phyloP scores from a whole-genome alignment of 2,329 filamentous ascomycete genomes.

The Beauveria asiatica region DNA sequence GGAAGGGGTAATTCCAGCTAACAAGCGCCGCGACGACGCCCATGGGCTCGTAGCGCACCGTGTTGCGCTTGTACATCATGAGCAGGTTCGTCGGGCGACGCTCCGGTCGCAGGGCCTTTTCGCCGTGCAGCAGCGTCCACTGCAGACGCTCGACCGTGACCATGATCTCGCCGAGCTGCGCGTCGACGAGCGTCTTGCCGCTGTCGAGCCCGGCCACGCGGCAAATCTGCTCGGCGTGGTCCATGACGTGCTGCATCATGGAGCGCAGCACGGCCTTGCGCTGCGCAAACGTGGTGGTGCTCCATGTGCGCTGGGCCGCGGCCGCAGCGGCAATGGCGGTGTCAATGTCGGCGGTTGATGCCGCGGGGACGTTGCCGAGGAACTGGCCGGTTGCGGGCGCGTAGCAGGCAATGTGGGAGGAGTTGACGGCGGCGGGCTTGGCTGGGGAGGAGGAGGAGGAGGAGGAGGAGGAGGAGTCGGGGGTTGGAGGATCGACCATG shows the following conservation, averaged over 20 bases:
- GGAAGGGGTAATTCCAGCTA: slow-evolving; percentile 96
- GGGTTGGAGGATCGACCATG: slow-evolving; percentile 51
- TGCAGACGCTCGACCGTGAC: slow-evolving; percentile 89
- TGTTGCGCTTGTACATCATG: slow-evolving; percentile 93
- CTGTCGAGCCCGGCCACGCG: slow-evolving; percentile 81
- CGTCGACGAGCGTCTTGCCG: slow-evolving; percentile 94
- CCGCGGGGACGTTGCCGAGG: slow-evolving; percentile 70
- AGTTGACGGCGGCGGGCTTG: slow-evolving; percentile 52
- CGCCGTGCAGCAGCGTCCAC: slow-evolving; percentile 89
- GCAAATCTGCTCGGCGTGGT: slow-evolving; percentile 83
- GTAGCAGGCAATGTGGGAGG: slow-evolving; percentile 70
- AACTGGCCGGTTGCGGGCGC: slow-evolving; percentile 82
- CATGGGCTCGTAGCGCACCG: slow-evolving; percentile 81
- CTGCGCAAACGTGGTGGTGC: slow-evolving; percentile 65
- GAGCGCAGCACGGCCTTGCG: slow-evolving; percentile 72
- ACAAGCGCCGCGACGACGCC: slow-evolving; percentile 89
- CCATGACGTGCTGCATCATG: slow-evolving; percentile 72
- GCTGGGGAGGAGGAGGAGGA: slow-evolving; percentile 51
- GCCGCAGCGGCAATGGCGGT: slow-evolving; percentile 64
- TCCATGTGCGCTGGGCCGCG: slow-evolving; percentile 70
- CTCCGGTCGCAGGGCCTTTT: slow-evolving; percentile 65
- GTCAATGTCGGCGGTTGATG: slow-evolving; percentile 70
- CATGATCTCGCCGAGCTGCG: slow-evolving; percentile 86
- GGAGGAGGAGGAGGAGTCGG: slow-evolving; percentile 43
- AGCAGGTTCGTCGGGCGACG: slow-evolving; percentile 78